phyloP scores from a whole-genome alignment of 1,139 yeast genomes.

The Williopsis jadinii region DNA sequence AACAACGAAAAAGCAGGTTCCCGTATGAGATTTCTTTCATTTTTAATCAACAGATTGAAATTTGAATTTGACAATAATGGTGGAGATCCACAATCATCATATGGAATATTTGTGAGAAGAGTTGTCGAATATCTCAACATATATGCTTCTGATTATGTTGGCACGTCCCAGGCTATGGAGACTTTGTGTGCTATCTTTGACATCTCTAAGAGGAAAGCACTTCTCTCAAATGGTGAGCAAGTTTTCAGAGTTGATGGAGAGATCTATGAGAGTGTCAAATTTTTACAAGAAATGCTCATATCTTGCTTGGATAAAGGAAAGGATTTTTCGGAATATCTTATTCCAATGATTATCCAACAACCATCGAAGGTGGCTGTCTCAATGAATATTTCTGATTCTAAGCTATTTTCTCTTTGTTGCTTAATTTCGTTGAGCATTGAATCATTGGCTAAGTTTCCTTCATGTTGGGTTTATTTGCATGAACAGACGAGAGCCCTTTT shows the following conservation, averaged over 20 bases:
- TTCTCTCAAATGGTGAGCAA: constrained; percentile 5
- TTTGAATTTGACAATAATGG: constrained; percentile 7
- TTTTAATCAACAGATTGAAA: constrained; percentile 10
- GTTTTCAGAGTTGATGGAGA: constrained; percentile 9
- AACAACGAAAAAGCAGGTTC: constrained; percentile 6
- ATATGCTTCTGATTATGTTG: constrained; percentile 12
- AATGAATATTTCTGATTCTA: constrained; percentile 12
- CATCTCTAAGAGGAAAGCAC: constrained; percentile 3
- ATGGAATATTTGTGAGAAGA: constrained; percentile 9
- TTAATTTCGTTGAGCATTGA: constrained; percentile 16
- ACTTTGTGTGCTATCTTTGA: constrained; percentile 7
- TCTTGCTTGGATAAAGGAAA: constrained; percentile 4
- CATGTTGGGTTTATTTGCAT: constrained; percentile 14
- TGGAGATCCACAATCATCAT: constrained; percentile 2
- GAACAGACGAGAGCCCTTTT: constrained; percentile 8
- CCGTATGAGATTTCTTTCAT: constrained; percentile 9
- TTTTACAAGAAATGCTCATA: constrained; percentile 10
- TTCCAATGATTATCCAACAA: constrained; percentile 6
- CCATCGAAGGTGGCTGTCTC: constrained; percentile 6
- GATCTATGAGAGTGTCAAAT: constrained; percentile 10
- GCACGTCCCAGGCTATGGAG: constrained; percentile 9
- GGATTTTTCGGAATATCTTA: constrained; percentile 5
- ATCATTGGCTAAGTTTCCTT: constrained; percentile 3
- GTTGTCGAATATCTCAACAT: constrained; percentile 12
- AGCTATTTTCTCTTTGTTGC: constrained; percentile 14